Evolutionary conservation across 768 basidiomycete genomes (phyloP).

Genomic region (Sporobolomyces roseus): DNA sequence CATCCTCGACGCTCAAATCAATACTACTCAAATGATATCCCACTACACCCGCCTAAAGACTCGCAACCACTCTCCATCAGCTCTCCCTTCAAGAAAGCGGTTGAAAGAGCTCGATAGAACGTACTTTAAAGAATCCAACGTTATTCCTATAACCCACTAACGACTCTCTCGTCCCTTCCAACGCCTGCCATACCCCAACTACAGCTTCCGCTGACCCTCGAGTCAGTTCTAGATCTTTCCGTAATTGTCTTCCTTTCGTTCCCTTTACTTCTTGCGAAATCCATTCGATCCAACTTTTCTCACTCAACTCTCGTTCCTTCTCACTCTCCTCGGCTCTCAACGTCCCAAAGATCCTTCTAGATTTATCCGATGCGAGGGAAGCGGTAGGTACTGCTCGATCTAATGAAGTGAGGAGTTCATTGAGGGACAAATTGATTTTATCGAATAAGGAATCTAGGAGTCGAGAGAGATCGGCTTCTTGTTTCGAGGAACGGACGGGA

Average conservation of each 20-base stretch:
- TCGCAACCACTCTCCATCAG: neutral
- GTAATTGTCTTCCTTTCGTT: constrained; percentile 35
- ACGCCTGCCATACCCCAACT: constrained; percentile 25
- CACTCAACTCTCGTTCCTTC: neutral
- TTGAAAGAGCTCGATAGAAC: neutral
- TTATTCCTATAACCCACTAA: constrained; percentile 32
- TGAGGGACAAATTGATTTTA: constrained; percentile 36
- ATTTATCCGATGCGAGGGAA: constrained; percentile 37
- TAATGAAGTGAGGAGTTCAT: constrained; percentile 40
- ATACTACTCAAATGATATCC: constrained; percentile 43
- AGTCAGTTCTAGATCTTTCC: constrained; percentile 41
- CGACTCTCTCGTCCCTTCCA: constrained; percentile 42
- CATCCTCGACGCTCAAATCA: constrained; percentile 40
- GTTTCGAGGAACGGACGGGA: neutral
- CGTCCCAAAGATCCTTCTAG: constrained; percentile 29
- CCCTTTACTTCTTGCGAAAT: constrained; percentile 25
- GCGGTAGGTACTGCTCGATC: constrained; percentile 44
- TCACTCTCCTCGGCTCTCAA: constrained; percentile 20
- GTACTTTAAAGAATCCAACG: constrained; percentile 39
- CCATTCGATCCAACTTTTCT: constrained; percentile 19
- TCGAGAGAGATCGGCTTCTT: constrained; percentile 11
- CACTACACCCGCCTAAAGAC: constrained; percentile 43
- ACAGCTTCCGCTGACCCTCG: constrained; percentile 37
- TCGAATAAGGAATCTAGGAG: constrained; percentile 43
- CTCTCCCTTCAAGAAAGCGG: neutral